Evolutionary conservation across 495 filamentous ascomycete genomes (phyloP).

Genomic region (Letharia lupina): DNA sequence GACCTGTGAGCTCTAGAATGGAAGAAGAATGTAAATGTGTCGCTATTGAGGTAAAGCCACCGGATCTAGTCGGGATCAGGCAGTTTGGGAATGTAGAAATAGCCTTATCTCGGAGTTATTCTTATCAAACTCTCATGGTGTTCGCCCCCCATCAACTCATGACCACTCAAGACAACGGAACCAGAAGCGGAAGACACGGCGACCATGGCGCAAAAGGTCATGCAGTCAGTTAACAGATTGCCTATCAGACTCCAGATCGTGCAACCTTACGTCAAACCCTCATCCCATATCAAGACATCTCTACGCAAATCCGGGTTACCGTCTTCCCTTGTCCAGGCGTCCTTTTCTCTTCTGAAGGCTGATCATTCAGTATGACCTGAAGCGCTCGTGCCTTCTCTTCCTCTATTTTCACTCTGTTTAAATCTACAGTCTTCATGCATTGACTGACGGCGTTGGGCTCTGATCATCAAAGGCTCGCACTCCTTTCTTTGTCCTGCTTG

Average conservation of each 20-base stretch:
- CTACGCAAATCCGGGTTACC: no score
- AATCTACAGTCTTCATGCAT: background rate
- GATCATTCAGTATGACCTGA: background rate
- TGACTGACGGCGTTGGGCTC: background rate
- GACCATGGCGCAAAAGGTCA: background rate
- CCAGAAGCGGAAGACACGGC: background rate
- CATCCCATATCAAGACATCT: background rate
- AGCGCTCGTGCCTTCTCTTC: background rate
- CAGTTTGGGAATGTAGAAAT: no score
- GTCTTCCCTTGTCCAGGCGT: background rate
- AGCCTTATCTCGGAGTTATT: no score
- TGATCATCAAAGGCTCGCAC: background rate
- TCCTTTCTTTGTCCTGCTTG: background rate
- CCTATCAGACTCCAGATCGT: background rate
- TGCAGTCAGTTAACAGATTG: background rate
- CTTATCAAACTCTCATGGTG: no score
- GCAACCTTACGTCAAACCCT: background rate
- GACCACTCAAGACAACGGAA: background rate
- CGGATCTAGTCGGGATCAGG: no score
- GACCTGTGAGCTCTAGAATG: no score
- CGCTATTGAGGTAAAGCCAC: no score
- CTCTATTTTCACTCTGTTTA: no score
- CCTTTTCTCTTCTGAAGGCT: background rate
- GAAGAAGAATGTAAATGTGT: no score
- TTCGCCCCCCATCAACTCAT: no score